Percentiles rank a stretch among this genome's conserved stretches.
Conservation (phyloP, 495 filamentous ascomycete species). For the Hyaloscypha hepaticicola region DNA sequence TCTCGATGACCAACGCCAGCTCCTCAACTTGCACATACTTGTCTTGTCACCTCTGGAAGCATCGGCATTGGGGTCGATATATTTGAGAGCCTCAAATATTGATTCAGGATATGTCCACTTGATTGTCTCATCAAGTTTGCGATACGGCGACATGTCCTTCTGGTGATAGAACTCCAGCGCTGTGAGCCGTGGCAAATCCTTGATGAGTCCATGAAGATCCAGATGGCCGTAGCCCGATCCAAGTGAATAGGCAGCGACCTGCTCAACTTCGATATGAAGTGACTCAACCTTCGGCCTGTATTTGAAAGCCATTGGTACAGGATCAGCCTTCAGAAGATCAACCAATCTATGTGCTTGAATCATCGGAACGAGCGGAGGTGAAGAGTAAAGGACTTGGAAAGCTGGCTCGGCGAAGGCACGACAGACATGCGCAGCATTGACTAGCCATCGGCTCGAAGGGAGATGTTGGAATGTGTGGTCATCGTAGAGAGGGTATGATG, state of each 20-base stretch:
- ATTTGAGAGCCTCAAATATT: slow-evolving; percentile 56
- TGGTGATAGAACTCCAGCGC: slow-evolving; percentile 55
- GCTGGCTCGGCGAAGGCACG: slow-evolving; percentile 70
- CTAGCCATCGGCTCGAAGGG: slow-evolving; percentile 57
- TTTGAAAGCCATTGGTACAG: slow-evolving; percentile 43
- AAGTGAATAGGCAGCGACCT: slow-evolving; percentile 34
- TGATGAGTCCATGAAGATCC: slow-evolving; percentile 43
- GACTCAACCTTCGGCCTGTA: slow-evolving; percentile 70
- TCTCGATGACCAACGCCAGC: slow-evolving; percentile 80
- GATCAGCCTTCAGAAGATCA: slow-evolving; percentile 36
- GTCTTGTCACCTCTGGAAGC: slow-evolving; percentile 28
- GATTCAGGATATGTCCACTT: slow-evolving; percentile 64
- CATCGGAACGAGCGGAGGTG: slow-evolving; percentile 59
- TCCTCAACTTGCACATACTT: slow-evolving; percentile 46
- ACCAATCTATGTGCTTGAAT: slow-evolving; percentile 44
- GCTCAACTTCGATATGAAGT: slow-evolving; percentile 61
- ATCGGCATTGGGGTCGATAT: slow-evolving; percentile 29
- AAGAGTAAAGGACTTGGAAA: slow-evolving; percentile 68
- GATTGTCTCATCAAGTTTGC: slow-evolving; percentile 42
- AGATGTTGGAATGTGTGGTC: slow-evolving; percentile 35
- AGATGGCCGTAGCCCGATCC: slow-evolving; percentile 38
- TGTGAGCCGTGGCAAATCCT: slow-evolving; percentile 46
- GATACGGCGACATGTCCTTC: slow-evolving; percentile 54
- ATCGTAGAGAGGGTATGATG: slow-evolving; percentile 60
- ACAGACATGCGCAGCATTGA: slow-evolving; percentile 59